phyloP scores from a whole-genome alignment of 2,329 filamentous ascomycete genomes.

The Hymenoscyphus repandus region DNA sequence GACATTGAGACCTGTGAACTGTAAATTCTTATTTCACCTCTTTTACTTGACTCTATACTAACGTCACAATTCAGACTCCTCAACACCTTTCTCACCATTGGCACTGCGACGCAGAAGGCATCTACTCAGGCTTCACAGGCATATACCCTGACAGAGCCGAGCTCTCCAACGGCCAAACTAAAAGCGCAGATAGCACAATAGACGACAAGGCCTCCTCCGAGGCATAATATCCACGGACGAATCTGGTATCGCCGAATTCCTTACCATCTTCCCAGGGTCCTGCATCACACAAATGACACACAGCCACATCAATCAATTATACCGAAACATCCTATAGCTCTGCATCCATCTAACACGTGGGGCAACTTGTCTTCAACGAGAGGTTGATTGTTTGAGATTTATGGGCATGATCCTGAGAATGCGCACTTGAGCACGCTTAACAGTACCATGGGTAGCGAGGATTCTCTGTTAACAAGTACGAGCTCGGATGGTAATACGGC shows the following conservation, averaged over 20 bases:
- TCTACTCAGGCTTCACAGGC: constrained; percentile 29
- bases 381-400: constrained; percentile 2
- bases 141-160: constrained; percentile 6
- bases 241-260: constrained; percentile 9
- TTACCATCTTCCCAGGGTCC: constrained; percentile 12
- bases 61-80: constrained; percentile 7
- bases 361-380: constrained; percentile 13
- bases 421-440: constrained; percentile 4
- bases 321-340: too few relatives aligned
- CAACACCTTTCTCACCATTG: constrained; percentile 30
- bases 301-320: constrained; percentile 9
- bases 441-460: constrained; percentile 3
- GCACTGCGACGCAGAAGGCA: constrained; percentile 31
- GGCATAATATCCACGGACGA: constrained; percentile 8
- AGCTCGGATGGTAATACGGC: constrained; percentile 6
- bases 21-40: too few relatives aligned
- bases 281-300: constrained; percentile 8
- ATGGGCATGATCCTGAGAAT: constrained; percentile 2
- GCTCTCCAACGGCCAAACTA: constrained; percentile 1
- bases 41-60: too few relatives aligned
- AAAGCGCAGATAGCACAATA: constrained; percentile 4
- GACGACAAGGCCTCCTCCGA: constrained; percentile 8
- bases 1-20: constrained; percentile 38
- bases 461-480: background rate
- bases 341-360: constrained; percentile 4